phyloP scores from a whole-genome alignment of 108 stramenopile species.

The Seminavis robusta region DNA sequence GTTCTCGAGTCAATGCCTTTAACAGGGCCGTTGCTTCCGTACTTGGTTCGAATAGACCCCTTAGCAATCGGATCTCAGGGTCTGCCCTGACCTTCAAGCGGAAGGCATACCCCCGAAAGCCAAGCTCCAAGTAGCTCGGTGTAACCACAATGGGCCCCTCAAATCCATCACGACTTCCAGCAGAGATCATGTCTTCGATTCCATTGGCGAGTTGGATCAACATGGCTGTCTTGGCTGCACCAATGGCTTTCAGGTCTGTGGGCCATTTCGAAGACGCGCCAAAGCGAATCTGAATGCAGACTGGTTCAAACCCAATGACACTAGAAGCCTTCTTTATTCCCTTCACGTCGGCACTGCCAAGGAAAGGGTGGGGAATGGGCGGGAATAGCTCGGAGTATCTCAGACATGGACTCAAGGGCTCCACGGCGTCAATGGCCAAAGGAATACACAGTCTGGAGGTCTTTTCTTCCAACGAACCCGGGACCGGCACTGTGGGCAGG shows the following conservation, averaged over 20 bases:
- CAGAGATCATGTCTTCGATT: slow-evolving; percentile 60
- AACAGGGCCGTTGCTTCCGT: slow-evolving; percentile 44
- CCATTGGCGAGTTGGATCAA: slow-evolving; percentile 72
- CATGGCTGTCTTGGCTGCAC: slow-evolving; percentile 89
- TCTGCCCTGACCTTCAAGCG: slow-evolving; percentile 77
- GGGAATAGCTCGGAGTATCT: slow-evolving; percentile 81
- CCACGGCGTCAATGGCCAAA: slow-evolving; percentile 75
- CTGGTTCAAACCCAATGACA: slow-evolving; percentile 47
- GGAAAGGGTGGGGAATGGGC: slow-evolving; percentile 65
- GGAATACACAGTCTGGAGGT: slow-evolving; percentile 64
- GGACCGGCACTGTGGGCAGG: slow-evolving; percentile 9
- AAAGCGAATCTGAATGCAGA: slow-evolving; percentile 75
- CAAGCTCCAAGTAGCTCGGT: slow-evolving; percentile 56
- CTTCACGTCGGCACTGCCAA: slow-evolving; percentile 35
- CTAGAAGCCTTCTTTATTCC: slow-evolving; percentile 49
- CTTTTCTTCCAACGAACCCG: slow-evolving; percentile 16
- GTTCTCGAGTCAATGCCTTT: slow-evolving; percentile 43
- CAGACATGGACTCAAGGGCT: slow-evolving; percentile 67
- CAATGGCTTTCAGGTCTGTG: slow-evolving; percentile 74
- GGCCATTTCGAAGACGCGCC: slow-evolving; percentile 83
- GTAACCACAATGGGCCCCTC: slow-evolving; percentile 62
- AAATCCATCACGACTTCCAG: slow-evolving; percentile 18
- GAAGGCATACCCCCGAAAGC: slow-evolving; percentile 76
- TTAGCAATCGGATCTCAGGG: slow-evolving; percentile 70
- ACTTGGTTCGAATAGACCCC: slow-evolving; percentile 48